Evolutionary conservation across 2,329 filamentous ascomycete species (phyloP), one percentile per base, ranked within the genome.

Genomic region (Cladosporium sp.): DNA sequence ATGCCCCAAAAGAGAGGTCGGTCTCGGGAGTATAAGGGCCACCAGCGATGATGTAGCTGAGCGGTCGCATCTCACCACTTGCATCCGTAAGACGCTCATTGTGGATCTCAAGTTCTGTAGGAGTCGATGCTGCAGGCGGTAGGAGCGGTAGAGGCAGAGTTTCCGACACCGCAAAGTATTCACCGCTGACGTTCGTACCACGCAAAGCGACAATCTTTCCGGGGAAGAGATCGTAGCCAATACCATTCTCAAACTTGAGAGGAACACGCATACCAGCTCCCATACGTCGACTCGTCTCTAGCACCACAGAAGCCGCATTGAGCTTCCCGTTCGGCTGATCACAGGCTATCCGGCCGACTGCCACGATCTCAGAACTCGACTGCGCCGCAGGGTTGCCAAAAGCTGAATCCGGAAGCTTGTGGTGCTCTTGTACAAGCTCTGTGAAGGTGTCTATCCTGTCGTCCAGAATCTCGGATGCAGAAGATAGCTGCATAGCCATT

Each of bases 1-100:
- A 75, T 7, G 92, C 87, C 63, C 95, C 87, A 66, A 91, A 98
- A 59, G 90, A 86, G 43, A 98, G 83, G 64, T 95, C 95, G 63
- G 92, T 87, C 61, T 97, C 91, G 2, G 90, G 83, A 0, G 91
- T 95, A 70, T 95, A 98, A 0, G 93, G 93, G 0, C 93, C 93
- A 0, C 89, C 82, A 1, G 86, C 89, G 54, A 92, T 78, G 35
- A 96, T 70, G 46, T 95, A 75, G 61, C 80, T 90, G 14, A 97
- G 71, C 0, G 92, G 90, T 8, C 82, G 74, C 2, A 76, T 72
- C 35, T 79, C 62, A 8, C 70, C 83, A 79, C 84, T 83, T 19
- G 77, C 78, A 19, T 77, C 78, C 0, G 81, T 77, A 9, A 95
- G 76, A 54, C 83, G 82, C 51, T 87, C 77, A 43, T 86, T 82